phyloP scores from a whole-genome alignment of 768 basidiomycete genomes.

The Boletus rufocinnamomeus region DNA sequence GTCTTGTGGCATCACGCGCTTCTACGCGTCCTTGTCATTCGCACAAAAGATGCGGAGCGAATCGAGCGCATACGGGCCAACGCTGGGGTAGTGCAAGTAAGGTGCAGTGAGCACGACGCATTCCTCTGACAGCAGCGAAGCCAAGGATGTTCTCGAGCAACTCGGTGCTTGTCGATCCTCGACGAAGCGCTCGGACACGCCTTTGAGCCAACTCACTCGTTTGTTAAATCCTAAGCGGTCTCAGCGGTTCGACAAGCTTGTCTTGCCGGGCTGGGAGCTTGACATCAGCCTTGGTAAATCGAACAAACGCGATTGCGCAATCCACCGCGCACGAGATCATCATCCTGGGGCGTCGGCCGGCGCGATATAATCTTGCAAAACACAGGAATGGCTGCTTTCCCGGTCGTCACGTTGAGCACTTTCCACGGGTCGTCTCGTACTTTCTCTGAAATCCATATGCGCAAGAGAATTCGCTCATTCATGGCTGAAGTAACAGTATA shows the following conservation, averaged over 20 bases:
- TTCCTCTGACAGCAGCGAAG: too few relatives aligned
- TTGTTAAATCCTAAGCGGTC: slow-evolving; percentile 59
- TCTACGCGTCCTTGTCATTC: slow-evolving; percentile 51
- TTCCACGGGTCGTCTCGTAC: slow-evolving; percentile 66
- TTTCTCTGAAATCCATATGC: slow-evolving; percentile 42
- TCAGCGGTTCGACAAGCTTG: slow-evolving; percentile 49
- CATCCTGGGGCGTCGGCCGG: slow-evolving; percentile 61
- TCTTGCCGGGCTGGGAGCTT: slow-evolving; percentile 40
- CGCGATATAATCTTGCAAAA: slow-evolving; percentile 56
- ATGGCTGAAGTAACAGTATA: not conserved
- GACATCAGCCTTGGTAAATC: not conserved
- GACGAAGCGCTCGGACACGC: slow-evolving; percentile 54
- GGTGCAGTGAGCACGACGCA: slow-evolving; percentile 40
- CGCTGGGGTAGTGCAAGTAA: slow-evolving; percentile 61
- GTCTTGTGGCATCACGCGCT: slow-evolving; percentile 59
- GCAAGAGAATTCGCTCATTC: not conserved
- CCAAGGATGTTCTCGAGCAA: too few relatives aligned
- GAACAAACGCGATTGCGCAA: not conserved
- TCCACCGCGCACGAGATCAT: slow-evolving; percentile 58
- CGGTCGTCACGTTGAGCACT: slow-evolving; percentile 71
- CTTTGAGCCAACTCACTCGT: slow-evolving; percentile 56
- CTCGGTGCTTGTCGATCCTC: slow-evolving; percentile 38
- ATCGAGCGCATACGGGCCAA: slow-evolving; percentile 72
- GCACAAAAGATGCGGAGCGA: slow-evolving; percentile 72
- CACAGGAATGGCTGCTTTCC: slow-evolving; percentile 62